Evolutionary conservation across 345 rosid species (phyloP).

Genomic region (Linum trigynum): DNA sequence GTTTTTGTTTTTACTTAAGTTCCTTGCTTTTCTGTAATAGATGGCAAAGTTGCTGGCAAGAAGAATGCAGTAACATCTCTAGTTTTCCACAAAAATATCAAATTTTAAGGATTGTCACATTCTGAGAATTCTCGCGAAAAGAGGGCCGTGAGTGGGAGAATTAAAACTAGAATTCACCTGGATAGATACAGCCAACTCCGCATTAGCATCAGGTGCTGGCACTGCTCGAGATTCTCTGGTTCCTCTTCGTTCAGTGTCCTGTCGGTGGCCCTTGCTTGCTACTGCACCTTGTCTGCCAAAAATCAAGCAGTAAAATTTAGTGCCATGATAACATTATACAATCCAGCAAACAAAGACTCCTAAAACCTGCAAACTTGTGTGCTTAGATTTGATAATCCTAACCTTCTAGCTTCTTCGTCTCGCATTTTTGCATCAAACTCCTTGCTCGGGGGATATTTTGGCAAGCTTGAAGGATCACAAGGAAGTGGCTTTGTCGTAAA

Average conservation of each 20-base stretch:
- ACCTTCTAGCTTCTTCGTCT: constrained; percentile 95
- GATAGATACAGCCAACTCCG: constrained; percentile 72
- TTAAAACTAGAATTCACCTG: constrained; percentile 38
- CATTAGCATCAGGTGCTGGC: constrained; percentile 95
- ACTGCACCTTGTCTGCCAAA: constrained; percentile 61
- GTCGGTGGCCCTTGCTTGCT: constrained; percentile 65
- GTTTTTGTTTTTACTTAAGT: no score
- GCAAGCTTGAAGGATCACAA: constrained; percentile 91
- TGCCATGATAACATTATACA: no score
- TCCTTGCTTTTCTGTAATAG: no score
- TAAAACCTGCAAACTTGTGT: no score
- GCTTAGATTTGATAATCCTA: not conserved
- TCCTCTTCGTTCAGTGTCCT: constrained; percentile 62
- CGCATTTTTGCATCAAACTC: constrained; percentile 93
- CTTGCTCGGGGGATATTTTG: constrained; percentile 94
- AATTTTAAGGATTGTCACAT: no score
- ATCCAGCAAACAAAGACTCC: no score
- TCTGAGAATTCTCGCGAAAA: no score
- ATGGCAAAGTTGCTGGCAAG: no score
- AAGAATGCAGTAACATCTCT: no score
- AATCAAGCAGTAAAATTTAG: not conserved
- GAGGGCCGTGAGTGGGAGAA: no score
- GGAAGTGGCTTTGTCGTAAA: constrained; percentile 75
- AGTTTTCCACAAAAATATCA: no score
- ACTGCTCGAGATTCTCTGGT: constrained; percentile 80